Conservation (phyloP, 306 rosid genomes). For the Vigna trinervia region DNA sequence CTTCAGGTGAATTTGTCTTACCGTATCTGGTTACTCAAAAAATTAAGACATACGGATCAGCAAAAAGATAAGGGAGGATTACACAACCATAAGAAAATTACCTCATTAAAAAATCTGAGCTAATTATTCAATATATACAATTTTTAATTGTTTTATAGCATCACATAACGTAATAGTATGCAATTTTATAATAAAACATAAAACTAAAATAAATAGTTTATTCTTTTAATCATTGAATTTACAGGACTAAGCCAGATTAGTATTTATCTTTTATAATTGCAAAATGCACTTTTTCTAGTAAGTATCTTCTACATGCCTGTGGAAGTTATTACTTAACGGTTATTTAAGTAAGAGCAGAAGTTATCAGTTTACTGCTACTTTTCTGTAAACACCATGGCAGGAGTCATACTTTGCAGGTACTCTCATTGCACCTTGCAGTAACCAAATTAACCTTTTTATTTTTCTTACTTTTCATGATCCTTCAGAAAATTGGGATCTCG, state of each 20-base stretch:
- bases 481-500: not conserved
- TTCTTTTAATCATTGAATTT: no score
- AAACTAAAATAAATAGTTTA: no score
- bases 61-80: not conserved
- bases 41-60: not conserved
- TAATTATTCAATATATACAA: no score
- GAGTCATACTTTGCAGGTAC: not conserved
- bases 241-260: no score
- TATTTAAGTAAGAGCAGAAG: constrained; percentile 10
- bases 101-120: no score
- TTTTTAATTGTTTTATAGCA: no score
- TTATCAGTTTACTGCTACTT: constrained; percentile 39
- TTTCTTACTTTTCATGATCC: not conserved
- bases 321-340: constrained; percentile 38
- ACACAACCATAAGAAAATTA: not conserved
- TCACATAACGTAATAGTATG: no score
- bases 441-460: not conserved
- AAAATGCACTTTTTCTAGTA: not conserved
- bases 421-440: not conserved
- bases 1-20: constrained; percentile 9
- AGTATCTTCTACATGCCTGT: not conserved
- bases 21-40: not conserved
- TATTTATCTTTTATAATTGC: no score
- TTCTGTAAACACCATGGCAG: not conserved
- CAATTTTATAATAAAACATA: no score